A percentile compares a stretch with the other conserved stretches of the same genome.
These are phyloP conservation scores for Ceriops zippeliana DNA, from an alignment of 345 rosid genomes.

Conservation along the genomic window DNA sequence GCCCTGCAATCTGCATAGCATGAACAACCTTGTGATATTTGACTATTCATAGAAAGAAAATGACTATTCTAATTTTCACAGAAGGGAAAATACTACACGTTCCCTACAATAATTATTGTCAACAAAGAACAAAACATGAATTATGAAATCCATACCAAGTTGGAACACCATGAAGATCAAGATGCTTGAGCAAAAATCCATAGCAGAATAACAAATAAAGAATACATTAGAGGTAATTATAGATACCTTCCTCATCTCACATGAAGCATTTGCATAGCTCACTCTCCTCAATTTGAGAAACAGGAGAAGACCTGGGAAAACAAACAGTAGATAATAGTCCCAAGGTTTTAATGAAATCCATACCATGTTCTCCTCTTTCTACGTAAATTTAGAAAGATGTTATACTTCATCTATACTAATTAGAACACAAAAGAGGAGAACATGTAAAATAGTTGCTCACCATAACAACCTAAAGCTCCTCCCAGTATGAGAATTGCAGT, in stretches of 20 bases:
- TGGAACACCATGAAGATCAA: background rate
- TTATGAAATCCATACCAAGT: background rate
- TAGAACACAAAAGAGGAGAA: background rate
- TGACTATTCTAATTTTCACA: background rate
- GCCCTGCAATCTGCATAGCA: constrained; percentile 37
- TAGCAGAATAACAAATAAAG: background rate
- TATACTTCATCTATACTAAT: background rate
- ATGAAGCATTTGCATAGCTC: constrained; percentile 33
- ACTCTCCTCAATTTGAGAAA: constrained; percentile 31
- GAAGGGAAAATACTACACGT: background rate
- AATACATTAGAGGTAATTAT: background rate
- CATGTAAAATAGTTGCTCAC: constrained; percentile 16
- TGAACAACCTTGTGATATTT: constrained; percentile 1
- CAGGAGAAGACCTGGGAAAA: constrained; percentile 27
- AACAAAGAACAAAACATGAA: background rate
- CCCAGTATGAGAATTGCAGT: constrained; percentile 32
- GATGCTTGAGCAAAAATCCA: background rate
- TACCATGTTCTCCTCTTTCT: too few relatives aligned
- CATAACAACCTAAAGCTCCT: constrained; percentile 42
- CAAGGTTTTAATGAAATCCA: background rate
- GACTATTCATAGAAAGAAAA: background rate
- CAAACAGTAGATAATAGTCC: background rate
- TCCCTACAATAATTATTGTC: background rate
- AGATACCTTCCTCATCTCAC: constrained; percentile 39
- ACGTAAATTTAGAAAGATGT: too few relatives aligned